Evolutionary conservation across 352 stramenopile genomes (phyloP).

Genomic region (Phytophthora brassicae): DNA sequence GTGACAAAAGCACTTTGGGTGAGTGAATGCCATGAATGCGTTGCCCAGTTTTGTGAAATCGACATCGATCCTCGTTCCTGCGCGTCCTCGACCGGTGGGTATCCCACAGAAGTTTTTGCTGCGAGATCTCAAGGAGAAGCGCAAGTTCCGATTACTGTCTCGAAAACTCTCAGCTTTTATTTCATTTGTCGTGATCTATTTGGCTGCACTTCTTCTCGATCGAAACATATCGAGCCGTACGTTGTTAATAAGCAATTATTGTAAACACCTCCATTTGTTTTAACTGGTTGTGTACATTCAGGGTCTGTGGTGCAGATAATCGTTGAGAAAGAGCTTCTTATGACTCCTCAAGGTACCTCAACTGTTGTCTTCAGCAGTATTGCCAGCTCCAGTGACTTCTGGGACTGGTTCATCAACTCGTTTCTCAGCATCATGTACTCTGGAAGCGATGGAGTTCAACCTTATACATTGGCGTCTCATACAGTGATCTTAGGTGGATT

Average conservation of each 20-base stretch:
- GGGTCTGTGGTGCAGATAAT: slow-evolving; percentile 57
- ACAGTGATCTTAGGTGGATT: slow-evolving; percentile 69
- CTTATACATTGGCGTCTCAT: slow-evolving; percentile 65
- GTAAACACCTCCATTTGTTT: not conserved
- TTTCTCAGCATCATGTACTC: slow-evolving; percentile 55
- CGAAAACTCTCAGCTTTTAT: slow-evolving; percentile 68
- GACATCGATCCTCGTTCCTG: slow-evolving; percentile 9
- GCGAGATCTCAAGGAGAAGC: slow-evolving; percentile 67
- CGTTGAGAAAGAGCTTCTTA: slow-evolving; percentile 54
- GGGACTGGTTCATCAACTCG: slow-evolving; percentile 67
- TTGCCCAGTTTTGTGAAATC: slow-evolving; percentile 46
- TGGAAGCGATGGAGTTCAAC: slow-evolving; percentile 31
- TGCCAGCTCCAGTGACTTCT: slow-evolving; percentile 43
- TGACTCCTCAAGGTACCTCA: slow-evolving; percentile 36
- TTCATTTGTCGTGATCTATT: slow-evolving; percentile 65
- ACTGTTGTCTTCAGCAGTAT: slow-evolving; percentile 47
- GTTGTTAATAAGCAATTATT: slow-evolving; percentile 9
- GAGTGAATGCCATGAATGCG: slow-evolving; percentile 36
- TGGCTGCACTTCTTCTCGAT: slow-evolving; percentile 59
- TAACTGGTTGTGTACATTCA: slow-evolving; percentile 13
- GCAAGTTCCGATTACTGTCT: slow-evolving; percentile 65
- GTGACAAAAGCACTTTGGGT: not conserved
- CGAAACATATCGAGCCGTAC: slow-evolving; percentile 72
- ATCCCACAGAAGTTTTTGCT: slow-evolving; percentile 60
- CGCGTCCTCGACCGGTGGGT: slow-evolving; percentile 16